A percentile compares a stretch with the other conserved stretches of the same genome.
phyloP scores from a whole-genome alignment of 495 filamentous ascomycete species.

The Aspergillus nanangensis region DNA sequence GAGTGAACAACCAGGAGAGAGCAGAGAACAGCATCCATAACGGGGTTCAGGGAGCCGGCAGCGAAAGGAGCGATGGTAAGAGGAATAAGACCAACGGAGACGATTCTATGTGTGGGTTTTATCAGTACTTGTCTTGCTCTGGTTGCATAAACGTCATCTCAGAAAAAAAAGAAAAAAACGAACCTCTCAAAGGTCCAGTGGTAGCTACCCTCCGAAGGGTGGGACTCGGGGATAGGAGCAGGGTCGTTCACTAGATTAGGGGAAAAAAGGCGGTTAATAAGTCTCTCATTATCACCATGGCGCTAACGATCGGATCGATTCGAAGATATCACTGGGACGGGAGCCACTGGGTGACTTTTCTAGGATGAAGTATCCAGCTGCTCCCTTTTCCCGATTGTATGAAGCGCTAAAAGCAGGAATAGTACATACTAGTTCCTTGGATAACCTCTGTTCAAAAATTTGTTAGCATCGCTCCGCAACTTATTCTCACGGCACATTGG shows the following conservation, averaged over 20 bases:
- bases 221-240: slow-evolving; percentile 63
- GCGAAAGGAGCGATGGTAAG: slow-evolving; percentile 89
- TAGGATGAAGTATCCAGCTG: too few relatives aligned
- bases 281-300: not conserved
- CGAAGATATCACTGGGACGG: too few relatives aligned
- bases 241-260: slow-evolving; percentile 81
- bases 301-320: not conserved
- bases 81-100: slow-evolving; percentile 75
- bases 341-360: too few relatives aligned
- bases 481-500: not conserved
- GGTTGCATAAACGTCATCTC: not conserved
- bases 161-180: too few relatives aligned
- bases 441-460: slow-evolving; percentile 57
- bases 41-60: slow-evolving; percentile 82
- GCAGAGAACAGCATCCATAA: slow-evolving; percentile 81
- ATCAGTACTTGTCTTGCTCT: slow-evolving; percentile 6
- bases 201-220: slow-evolving; percentile 83
- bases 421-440: slow-evolving; percentile 68
- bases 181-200: slow-evolving; percentile 97
- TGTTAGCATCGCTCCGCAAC: slow-evolving; percentile 17
- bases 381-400: too few relatives aligned
- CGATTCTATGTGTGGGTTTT: slow-evolving; percentile 42
- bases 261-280: slow-evolving; percentile 22
- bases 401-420: not conserved
- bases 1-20: slow-evolving; percentile 83